These are phyloP conservation scores for Cladosporium sp. DNA, from an alignment of 2,329 filamentous ascomycete genomes.

Conservation along the genomic window DNA sequence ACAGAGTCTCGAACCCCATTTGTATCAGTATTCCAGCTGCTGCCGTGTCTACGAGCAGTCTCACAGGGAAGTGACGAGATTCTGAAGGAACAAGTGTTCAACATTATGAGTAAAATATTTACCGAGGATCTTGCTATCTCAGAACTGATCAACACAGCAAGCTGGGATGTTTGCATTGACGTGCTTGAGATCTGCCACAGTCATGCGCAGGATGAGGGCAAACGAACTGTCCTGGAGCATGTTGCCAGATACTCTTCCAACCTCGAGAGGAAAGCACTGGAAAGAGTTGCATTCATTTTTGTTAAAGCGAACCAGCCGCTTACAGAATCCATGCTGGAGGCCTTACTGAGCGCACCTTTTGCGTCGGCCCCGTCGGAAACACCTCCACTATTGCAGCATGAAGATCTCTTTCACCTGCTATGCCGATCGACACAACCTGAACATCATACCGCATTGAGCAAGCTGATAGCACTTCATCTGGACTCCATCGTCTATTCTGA, in stretches of 20 bases:
- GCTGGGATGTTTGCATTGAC: conserved; percentile 63
- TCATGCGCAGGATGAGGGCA: conserved; percentile 41
- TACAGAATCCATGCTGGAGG: conserved; percentile 20
- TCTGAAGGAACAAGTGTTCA: conserved; percentile 17
- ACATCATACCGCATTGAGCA: not conserved
- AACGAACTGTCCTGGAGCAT: not conserved
- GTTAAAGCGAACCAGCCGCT: conserved; percentile 20
- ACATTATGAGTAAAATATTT: conserved; percentile 36
- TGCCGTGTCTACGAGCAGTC: conserved; percentile 14
- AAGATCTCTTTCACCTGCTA: not conserved
- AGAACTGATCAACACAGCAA: conserved; percentile 43
- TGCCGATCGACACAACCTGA: conserved; percentile 1
- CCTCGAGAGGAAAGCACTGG: conserved; percentile 21
- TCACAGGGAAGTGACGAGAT: conserved; percentile 10
- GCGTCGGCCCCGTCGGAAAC: not conserved
- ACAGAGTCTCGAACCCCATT: not conserved
- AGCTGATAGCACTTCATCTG: conserved; percentile 1
- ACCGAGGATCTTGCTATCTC: conserved; percentile 40
- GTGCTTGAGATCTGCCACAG: conserved; percentile 53
- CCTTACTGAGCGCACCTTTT: conserved; percentile 4
- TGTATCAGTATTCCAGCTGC: conserved; percentile 12
- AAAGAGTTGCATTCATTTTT: conserved; percentile 21
- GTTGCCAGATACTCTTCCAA: conserved; percentile 3
- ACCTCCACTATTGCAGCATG: conserved; percentile 6
- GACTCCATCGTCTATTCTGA: conserved; percentile 7